Percentiles rank a stretch among this genome's conserved stretches.
phyloP scores from a whole-genome alignment of 2,329 filamentous ascomycete genomes.

The Pseudocercospora musae region DNA sequence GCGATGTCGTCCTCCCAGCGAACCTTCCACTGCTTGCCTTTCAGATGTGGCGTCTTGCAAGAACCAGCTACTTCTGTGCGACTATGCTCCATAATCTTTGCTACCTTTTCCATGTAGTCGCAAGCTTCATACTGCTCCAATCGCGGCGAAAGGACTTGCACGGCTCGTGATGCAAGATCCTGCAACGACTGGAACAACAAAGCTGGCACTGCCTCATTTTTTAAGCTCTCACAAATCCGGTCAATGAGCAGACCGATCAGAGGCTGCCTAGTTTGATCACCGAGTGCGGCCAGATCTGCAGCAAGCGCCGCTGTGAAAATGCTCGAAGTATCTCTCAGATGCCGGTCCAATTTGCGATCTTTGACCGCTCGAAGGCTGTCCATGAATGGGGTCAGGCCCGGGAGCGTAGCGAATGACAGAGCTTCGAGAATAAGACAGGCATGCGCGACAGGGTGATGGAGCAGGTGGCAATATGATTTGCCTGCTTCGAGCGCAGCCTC shows the following conservation, averaged over 20 bases:
- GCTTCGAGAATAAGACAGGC: background rate
- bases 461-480: background rate
- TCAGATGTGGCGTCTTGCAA: background rate
- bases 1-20: conserved; percentile 47
- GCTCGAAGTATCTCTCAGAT: background rate
- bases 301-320: background rate
- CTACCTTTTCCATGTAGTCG: background rate
- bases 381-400: background rate
- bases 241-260: background rate
- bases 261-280: background rate
- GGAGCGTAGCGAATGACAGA: background rate
- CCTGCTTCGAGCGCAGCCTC: background rate
- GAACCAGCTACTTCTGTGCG: background rate
- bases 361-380: background rate
- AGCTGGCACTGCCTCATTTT: background rate
- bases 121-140: background rate
- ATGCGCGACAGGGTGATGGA: background rate
- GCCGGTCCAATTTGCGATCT: background rate
- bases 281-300: background rate
- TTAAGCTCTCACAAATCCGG: background rate
- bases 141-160: background rate
- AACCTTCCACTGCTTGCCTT: conserved; percentile 26
- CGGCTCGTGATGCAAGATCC: background rate
- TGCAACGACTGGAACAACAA: background rate
- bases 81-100: background rate